These are phyloP conservation scores for Backusella luteola DNA, from an alignment of 192 early-diverging fungal genomes.

Conservation along the genomic window DNA sequence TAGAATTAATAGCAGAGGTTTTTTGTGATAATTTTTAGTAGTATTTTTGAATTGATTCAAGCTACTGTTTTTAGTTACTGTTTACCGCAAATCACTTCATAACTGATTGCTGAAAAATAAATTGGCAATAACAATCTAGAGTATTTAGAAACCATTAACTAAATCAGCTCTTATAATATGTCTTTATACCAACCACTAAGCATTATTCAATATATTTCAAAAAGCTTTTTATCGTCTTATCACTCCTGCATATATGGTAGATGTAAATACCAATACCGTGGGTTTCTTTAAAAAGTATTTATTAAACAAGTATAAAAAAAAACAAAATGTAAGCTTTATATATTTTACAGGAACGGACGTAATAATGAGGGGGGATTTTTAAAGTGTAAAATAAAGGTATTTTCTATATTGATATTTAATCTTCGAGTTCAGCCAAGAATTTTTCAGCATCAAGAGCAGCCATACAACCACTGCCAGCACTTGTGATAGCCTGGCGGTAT, in stretches of 20 bases:
- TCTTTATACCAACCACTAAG: too few relatives aligned
- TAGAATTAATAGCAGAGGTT: background rate
- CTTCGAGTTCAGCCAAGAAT: slow-evolving; percentile 73
- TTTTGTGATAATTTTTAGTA: background rate
- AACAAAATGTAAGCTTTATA: background rate
- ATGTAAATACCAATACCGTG: too few relatives aligned
- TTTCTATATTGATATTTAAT: background rate
- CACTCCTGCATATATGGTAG: too few relatives aligned
- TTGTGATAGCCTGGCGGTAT: slow-evolving; percentile 99
- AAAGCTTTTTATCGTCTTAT: too few relatives aligned
- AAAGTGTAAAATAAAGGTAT: background rate
- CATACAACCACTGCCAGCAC: slow-evolving; percentile 96
- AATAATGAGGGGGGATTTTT: background rate
- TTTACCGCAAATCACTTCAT: too few relatives aligned
- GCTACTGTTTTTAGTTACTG: too few relatives aligned
- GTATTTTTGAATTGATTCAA: too few relatives aligned
- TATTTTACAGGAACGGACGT: background rate
- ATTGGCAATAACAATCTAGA: too few relatives aligned
- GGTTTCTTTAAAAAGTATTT: background rate
- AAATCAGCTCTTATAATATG: too few relatives aligned
- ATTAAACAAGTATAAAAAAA: background rate
- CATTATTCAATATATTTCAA: too few relatives aligned
- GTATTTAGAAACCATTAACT: too few relatives aligned
- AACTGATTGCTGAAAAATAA: too few relatives aligned
- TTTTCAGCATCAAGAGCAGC: slow-evolving; percentile 95